Conservation (phyloP, 176 grass and related monocot species). For the Lolium perenne region DNA sequence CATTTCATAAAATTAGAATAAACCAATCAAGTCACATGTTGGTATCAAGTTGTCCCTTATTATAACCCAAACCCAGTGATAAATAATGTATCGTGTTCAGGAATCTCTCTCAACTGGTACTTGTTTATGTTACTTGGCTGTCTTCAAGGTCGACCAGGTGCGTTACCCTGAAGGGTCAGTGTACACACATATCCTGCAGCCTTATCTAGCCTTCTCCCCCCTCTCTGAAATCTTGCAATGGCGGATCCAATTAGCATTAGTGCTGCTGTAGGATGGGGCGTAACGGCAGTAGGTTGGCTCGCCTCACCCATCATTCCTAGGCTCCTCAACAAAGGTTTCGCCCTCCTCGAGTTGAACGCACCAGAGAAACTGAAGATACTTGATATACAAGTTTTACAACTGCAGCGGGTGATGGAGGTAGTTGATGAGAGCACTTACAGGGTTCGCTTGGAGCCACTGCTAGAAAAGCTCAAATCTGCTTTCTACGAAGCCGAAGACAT, state of each 20-base stretch:
- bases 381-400: neutral
- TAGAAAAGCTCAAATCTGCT: conserved; percentile 41
- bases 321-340: conserved; percentile 13
- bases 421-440: neutral
- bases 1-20: too few relatives aligned
- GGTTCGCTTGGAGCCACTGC: neutral
- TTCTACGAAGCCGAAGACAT: conserved; percentile 48
- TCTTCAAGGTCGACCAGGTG: neutral
- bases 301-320: conserved; percentile 30
- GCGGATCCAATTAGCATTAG: neutral
- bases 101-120: neutral
- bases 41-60: neutral
- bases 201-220: neutral
- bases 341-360: neutral
- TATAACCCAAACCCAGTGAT: neutral
- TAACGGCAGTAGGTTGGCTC: neutral
- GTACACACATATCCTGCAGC: neutral
- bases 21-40: neutral
- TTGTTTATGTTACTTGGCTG: neutral
- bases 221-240: neutral
- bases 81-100: neutral
- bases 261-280: neutral
- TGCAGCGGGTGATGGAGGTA: conserved; percentile 31
- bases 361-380: neutral
- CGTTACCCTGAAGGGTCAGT: neutral